Percentiles rank a stretch among this genome's conserved stretches.
Conservation (phyloP, 176 grass and related monocot genomes). For the Aegilops umbellulata region DNA sequence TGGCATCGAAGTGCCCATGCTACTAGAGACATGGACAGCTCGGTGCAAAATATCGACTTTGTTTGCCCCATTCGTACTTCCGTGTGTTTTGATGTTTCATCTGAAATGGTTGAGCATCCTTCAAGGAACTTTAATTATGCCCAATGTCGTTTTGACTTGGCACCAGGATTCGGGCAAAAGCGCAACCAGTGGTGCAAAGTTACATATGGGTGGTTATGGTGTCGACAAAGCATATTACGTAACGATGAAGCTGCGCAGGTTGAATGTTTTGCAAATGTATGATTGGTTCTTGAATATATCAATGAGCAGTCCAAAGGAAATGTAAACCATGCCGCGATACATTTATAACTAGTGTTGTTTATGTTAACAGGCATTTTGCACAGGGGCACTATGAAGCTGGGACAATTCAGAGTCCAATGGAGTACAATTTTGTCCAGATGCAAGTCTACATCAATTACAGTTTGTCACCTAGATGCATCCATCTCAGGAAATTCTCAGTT, state of each 20-base stretch:
- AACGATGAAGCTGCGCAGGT: neutral
- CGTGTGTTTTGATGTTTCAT: neutral
- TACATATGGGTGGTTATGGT: neutral
- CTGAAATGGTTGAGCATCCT: constrained; percentile 10
- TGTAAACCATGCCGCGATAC: neutral
- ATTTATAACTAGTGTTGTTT: neutral
- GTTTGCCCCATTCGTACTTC: neutral
- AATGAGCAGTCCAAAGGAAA: neutral
- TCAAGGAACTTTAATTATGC: neutral
- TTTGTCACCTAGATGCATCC: constrained; percentile 48
- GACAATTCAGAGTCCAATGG: constrained; percentile 25
- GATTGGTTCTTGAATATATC: neutral
- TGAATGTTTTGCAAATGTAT: neutral
- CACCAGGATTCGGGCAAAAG: too few relatives aligned
- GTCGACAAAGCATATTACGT: neutral
- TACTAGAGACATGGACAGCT: neutral
- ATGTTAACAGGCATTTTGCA: constrained; percentile 12
- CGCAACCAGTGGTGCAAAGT: neutral
- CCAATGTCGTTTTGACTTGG: neutral
- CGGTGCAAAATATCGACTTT: neutral
- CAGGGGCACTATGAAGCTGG: constrained; percentile 13
- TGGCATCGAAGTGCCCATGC: constrained; percentile 17
- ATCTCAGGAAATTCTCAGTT: constrained; percentile 40
- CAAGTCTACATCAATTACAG: constrained; percentile 40
- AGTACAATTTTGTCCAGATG: constrained; percentile 43